Evolutionary conservation across 2,329 filamentous ascomycete genomes (phyloP).

Genomic region (Berkeleyomyces basicola): DNA sequence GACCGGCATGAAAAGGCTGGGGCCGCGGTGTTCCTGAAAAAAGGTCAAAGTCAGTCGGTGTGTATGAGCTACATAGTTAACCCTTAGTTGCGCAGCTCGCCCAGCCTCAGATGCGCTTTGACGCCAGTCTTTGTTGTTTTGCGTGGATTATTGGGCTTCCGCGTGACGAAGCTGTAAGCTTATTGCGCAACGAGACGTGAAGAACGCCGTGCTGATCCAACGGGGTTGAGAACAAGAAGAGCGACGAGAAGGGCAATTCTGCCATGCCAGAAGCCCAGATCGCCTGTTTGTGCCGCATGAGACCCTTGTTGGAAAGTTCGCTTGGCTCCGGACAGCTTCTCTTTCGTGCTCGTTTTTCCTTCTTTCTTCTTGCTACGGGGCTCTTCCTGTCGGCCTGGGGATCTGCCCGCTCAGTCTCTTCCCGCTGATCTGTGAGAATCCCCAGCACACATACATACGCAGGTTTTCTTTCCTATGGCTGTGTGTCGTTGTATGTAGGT

Average conservation of each 20-base stretch:
- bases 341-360: background rate
- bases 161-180: too few species aligned
- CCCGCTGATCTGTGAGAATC: background rate
- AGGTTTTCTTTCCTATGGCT: background rate
- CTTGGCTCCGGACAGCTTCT: background rate
- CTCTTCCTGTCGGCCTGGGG: background rate
- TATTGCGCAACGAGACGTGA: too few species aligned
- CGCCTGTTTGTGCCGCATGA: too few species aligned
- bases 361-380: background rate
- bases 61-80: background rate
- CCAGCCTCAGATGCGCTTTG: background rate
- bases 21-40: background rate
- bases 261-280: too few species aligned
- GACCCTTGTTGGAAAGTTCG: background rate
- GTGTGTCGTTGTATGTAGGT: background rate
- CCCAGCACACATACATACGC: background rate
- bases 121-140: background rate
- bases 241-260: too few species aligned
- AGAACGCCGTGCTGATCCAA: too few species aligned
- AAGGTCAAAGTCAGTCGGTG: background rate
- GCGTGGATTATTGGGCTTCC: background rate
- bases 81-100: background rate
- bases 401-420: background rate
- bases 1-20: background rate
- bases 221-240: too few species aligned